A percentile compares a stretch with the other conserved stretches of the same genome.
Conservation (phyloP, 2,329 filamentous ascomycete genomes). For the Aureobasidium melanogenum region DNA sequence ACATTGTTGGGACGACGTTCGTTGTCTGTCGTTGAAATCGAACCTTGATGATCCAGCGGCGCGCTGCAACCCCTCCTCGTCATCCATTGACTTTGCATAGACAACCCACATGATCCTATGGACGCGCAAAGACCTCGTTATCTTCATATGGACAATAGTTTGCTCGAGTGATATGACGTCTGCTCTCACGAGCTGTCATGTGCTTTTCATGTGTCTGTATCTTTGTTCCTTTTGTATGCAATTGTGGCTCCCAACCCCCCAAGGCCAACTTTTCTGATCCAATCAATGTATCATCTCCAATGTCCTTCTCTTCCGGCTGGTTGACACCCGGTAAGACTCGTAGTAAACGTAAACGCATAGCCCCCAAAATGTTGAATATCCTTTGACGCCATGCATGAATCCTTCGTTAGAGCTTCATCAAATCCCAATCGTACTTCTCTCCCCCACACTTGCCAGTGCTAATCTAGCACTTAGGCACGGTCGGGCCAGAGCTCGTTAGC, state of each 20-base stretch:
- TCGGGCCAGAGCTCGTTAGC: conserved; percentile 29
- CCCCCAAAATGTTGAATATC: conserved; percentile 11
- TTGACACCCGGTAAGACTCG: conserved; percentile 8
- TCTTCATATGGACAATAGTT: not conserved
- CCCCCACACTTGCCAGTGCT: not conserved
- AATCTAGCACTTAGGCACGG: conserved; percentile 17
- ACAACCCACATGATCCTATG: not conserved
- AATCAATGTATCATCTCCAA: conserved; percentile 4
- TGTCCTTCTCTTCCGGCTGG: conserved; percentile 2
- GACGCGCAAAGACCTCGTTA: not conserved
- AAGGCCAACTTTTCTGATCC: not conserved
- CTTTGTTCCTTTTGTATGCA: not conserved
- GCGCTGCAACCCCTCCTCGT: not conserved
- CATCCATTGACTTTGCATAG: not conserved
- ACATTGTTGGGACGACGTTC: conserved; percentile 5
- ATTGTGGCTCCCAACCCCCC: not conserved
- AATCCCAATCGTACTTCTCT: not conserved
- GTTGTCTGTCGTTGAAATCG: conserved; percentile 6
- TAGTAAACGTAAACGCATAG: not conserved
- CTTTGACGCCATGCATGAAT: conserved; percentile 7
- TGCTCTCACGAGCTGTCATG: conserved; percentile 5
- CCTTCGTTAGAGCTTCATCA: conserved; percentile 10
- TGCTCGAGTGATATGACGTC: not conserved
- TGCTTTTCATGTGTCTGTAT: conserved; percentile 9
- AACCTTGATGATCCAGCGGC: not conserved